Evolutionary conservation across 768 basidiomycete genomes (phyloP).

Genomic region (Amanita subjunquillea): DNA sequence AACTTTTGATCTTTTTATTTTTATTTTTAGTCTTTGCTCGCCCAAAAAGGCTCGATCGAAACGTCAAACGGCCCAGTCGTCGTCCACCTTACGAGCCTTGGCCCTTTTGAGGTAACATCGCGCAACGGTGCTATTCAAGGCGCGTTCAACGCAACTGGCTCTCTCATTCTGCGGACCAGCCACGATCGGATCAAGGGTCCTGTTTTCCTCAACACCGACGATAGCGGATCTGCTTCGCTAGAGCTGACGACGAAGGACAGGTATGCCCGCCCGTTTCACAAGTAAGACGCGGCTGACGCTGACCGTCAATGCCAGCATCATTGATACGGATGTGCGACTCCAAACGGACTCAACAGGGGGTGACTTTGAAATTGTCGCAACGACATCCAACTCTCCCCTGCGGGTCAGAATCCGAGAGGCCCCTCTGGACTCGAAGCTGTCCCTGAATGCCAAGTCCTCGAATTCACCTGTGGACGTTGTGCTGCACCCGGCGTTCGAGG

Average conservation of each 20-base stretch:
- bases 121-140: conserved; percentile 39
- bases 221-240: conserved; percentile 14
- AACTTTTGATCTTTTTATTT: not conserved
- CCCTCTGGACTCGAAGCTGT: conserved; percentile 23
- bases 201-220: conserved; percentile 26
- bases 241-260: conserved; percentile 25
- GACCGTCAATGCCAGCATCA: conserved; percentile 1
- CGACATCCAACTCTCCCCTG: conserved; percentile 23
- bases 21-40: conserved; percentile 19
- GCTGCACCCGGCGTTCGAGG: conserved; percentile 28
- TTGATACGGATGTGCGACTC: not conserved
- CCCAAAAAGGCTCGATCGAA: conserved; percentile 15
- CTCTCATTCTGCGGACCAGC: conserved; percentile 22
- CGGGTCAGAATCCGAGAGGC: conserved; percentile 18
- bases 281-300: conserved; percentile 5
- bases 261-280: conserved; percentile 16
- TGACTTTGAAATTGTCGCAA: conserved; percentile 19
- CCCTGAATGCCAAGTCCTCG: conserved; percentile 17
- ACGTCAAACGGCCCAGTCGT: conserved; percentile 34
- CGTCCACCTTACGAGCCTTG: conserved; percentile 31
- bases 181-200: conserved; percentile 30
- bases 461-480: conserved; percentile 24
- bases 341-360: conserved; percentile 12
- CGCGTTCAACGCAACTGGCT: conserved; percentile 24
- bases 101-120: conserved; percentile 18